Percentiles rank a stretch among this genome's conserved stretches.
phyloP scores from a whole-genome alignment of 208 protist species.

The Wallacemonas collosoma region DNA sequence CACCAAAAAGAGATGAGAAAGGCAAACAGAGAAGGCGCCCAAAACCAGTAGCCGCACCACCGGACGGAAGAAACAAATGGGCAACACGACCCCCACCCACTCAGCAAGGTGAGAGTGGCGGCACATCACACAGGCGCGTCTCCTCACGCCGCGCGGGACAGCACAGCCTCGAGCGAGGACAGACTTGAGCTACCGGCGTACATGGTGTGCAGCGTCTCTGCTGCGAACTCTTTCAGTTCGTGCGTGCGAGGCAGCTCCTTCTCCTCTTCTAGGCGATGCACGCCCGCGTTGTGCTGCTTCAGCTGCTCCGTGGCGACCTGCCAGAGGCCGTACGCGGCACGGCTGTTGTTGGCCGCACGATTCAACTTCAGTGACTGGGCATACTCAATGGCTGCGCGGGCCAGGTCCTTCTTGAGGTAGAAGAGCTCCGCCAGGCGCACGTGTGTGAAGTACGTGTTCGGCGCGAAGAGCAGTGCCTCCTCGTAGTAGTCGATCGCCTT shows the following conservation, averaged over 20 bases:
- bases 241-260: conserved; percentile 43
- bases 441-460: conserved; percentile 59
- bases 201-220: conserved; percentile 66
- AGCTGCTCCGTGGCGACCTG: conserved; percentile 60
- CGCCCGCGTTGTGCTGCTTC: conserved; percentile 36
- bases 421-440: conserved; percentile 72
- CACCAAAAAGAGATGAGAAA: no score
- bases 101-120: background rate
- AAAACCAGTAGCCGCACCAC: background rate
- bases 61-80: conserved; percentile 3
- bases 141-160: conserved; percentile 41
- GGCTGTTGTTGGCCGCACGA: conserved; percentile 67
- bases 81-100: background rate
- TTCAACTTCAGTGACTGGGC: conserved; percentile 82
- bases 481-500: conserved; percentile 75
- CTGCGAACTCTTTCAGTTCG: conserved; percentile 58
- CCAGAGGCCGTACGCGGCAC: conserved; percentile 78
- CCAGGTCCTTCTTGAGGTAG: conserved; percentile 67
- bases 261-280: conserved; percentile 32
- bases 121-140: no score
- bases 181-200: conserved; percentile 77
- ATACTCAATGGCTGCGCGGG: conserved; percentile 59
- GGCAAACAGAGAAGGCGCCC: no score
- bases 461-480: conserved; percentile 58
- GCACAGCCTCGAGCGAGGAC: conserved; percentile 56